These are phyloP conservation scores for Oxyria digyna DNA, from an alignment of 148 eudicot genomes.

Conservation along the genomic window DNA sequence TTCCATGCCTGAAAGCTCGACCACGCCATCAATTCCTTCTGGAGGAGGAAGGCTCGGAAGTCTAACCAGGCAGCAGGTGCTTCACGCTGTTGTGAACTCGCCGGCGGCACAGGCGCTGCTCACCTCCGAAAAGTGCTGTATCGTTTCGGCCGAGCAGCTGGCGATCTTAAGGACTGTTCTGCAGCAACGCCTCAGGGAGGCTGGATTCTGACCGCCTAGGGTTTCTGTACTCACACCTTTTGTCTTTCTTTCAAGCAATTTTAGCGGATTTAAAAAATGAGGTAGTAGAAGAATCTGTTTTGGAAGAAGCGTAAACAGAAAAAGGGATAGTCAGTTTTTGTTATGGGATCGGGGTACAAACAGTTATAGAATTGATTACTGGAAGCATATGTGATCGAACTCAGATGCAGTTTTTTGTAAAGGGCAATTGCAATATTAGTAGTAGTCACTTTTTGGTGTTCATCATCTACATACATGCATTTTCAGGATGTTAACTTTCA, in stretches of 20 bases:
- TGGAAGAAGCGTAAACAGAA: neutral
- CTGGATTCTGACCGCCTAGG: too few species aligned
- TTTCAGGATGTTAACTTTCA: too few species aligned
- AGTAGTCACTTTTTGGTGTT: too few species aligned
- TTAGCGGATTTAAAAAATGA: too few species aligned
- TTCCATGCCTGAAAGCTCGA: conserved; percentile 27
- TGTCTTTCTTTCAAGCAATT: too few species aligned
- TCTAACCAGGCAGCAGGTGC: conserved; percentile 39
- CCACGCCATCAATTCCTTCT: too few species aligned
- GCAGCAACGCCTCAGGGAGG: neutral
- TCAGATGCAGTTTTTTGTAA: too few species aligned
- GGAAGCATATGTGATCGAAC: neutral
- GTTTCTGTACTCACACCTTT: neutral
- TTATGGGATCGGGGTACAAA: neutral
- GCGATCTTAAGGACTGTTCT: neutral
- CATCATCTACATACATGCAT: too few species aligned
- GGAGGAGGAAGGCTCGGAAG: conserved; percentile 14
- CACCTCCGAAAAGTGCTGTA: conserved; percentile 31
- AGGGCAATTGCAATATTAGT: too few species aligned
- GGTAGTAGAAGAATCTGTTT: neutral
- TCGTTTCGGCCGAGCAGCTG: conserved; percentile 45
- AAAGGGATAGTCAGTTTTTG: neutral
- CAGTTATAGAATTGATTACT: neutral
- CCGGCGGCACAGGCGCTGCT: conserved; percentile 30
- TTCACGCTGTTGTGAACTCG: conserved; percentile 46